Evolutionary conservation across 192 early-diverging fungal genomes (phyloP).

Genomic region (Backusella parvicylindrica): DNA sequence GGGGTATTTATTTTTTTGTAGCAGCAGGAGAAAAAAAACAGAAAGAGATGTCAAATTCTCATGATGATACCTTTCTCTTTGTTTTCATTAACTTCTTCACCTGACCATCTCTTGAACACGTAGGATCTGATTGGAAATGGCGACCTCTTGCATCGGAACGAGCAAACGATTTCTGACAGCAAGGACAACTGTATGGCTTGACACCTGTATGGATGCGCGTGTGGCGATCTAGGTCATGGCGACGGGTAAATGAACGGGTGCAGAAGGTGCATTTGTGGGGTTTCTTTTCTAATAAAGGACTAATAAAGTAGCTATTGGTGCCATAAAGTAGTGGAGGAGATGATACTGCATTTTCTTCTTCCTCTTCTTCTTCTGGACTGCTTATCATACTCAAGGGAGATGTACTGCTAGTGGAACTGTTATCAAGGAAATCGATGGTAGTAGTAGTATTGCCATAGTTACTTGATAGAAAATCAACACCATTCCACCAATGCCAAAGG

Average conservation of each 20-base stretch:
- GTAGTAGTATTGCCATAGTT: neutral
- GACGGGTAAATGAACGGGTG: conserved; percentile 58
- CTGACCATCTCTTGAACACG: neutral
- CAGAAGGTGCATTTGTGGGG: conserved; percentile 63
- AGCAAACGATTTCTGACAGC: conserved; percentile 63
- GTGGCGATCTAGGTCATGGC: conserved; percentile 70
- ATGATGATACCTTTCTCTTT: neutral
- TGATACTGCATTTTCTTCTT: neutral
- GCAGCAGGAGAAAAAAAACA: neutral
- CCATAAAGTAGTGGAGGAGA: neutral
- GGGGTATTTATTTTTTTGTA: no score
- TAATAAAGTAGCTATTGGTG: neutral
- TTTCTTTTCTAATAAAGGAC: conserved; percentile 17
- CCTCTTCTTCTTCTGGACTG: neutral
- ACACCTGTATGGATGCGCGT: conserved; percentile 51
- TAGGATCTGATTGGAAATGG: conserved; percentile 39
- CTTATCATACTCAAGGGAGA: neutral
- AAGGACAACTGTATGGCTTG: conserved; percentile 62
- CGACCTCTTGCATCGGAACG: conserved; percentile 68
- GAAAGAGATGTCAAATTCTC: neutral
- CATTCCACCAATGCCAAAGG: neutral
- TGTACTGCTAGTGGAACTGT: neutral
- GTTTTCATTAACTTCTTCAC: neutral
- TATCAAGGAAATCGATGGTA: neutral
- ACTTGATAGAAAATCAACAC: neutral